A percentile compares a stretch with the other conserved stretches of the same genome.
Conservation (phyloP, 192 early-diverging fungal genomes). For the Coemansia sp. region DNA sequence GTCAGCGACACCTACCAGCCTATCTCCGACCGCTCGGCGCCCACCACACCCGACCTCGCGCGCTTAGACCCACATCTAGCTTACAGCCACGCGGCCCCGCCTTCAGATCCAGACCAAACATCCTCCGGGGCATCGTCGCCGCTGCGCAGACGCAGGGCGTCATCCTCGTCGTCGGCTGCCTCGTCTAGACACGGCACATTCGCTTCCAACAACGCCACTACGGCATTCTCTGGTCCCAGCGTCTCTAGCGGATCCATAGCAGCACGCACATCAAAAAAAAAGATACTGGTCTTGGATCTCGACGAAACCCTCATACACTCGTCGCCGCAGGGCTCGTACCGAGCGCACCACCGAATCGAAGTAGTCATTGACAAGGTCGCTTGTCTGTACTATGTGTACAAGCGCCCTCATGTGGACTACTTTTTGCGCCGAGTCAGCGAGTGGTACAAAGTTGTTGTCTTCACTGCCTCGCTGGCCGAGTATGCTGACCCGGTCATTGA, state of each 20-base stretch:
- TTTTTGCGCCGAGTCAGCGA: slow-evolving; percentile 62
- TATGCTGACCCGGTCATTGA: slow-evolving; percentile 67
- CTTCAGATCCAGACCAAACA: neutral
- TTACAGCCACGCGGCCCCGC: neutral
- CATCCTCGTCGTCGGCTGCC: slow-evolving; percentile 43
- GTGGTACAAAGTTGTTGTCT: slow-evolving; percentile 68
- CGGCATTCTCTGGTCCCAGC: neutral
- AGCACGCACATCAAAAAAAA: slow-evolving; percentile 29
- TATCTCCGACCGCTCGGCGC: slow-evolving; percentile 24
- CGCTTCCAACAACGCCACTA: neutral
- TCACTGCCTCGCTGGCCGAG: slow-evolving; percentile 68
- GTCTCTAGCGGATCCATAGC: neutral
- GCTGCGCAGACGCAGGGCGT: slow-evolving; percentile 34
- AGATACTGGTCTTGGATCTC: slow-evolving; percentile 63
- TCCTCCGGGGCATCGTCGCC: neutral
- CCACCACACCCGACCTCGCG: neutral
- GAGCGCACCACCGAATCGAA: slow-evolving; percentile 62
- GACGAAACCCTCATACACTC: slow-evolving; percentile 74
- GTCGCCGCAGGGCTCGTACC: slow-evolving; percentile 54
- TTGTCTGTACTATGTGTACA: slow-evolving; percentile 61
- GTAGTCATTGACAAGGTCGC: slow-evolving; percentile 63
- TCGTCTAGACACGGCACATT: slow-evolving; percentile 24
- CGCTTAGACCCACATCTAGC: neutral
- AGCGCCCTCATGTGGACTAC: slow-evolving; percentile 61
- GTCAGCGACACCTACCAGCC: slow-evolving; percentile 53